A percentile compares a stretch with the other conserved stretches of the same genome.
These are phyloP conservation scores for Populus hybrid DNA, from an alignment of 441 rosid species.

Conservation along the genomic window DNA sequence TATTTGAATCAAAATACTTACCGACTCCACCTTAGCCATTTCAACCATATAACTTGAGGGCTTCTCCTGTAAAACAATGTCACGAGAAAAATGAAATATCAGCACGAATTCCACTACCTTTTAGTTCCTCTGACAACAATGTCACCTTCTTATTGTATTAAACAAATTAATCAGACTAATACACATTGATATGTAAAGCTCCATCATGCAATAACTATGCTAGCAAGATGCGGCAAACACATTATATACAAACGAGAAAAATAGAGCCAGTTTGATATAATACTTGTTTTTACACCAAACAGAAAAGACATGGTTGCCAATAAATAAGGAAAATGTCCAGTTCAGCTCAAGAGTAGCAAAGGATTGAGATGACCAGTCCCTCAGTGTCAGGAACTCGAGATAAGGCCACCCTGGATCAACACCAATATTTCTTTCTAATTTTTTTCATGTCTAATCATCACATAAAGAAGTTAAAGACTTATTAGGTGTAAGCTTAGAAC, in stretches of 20 bases:
- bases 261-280: neutral
- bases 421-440: neutral
- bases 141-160: neutral
- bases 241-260: neutral
- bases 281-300: neutral
- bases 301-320: neutral
- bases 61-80: conserved; percentile 55
- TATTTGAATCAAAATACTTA: conserved; percentile 36
- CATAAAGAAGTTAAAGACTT: neutral
- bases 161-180: neutral
- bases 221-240: neutral
- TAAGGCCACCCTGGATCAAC: neutral
- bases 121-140: neutral
- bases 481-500: neutral
- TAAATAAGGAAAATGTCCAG: neutral
- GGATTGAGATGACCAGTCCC: neutral
- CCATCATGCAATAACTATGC: neutral
- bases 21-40: conserved; percentile 85
- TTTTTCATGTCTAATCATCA: neutral
- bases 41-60: conserved; percentile 85
- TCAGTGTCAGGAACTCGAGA: neutral
- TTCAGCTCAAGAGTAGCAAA: neutral
- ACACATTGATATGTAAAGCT: neutral
- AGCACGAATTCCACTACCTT: neutral
- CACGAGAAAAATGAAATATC: conserved; percentile 6